These are phyloP conservation scores for Penicillium coprophilum DNA, from an alignment of 495 filamentous ascomycete genomes.

Conservation along the genomic window DNA sequence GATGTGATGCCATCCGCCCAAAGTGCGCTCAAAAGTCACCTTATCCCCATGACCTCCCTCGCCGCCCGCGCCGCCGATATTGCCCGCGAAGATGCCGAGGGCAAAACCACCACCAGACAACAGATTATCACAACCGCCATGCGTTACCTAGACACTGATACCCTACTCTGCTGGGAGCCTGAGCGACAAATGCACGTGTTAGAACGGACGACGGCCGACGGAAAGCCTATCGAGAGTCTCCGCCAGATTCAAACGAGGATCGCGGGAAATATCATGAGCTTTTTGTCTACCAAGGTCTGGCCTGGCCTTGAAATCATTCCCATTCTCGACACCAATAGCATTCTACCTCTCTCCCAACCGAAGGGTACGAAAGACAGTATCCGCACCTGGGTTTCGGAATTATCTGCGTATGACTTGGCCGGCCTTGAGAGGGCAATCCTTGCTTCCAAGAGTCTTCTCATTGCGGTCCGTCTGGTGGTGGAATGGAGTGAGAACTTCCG, in stretches of 20 bases:
- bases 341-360: conserved; percentile 69
- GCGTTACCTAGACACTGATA: conserved; percentile 89
- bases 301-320: conserved; percentile 75
- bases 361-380: conserved; percentile 72
- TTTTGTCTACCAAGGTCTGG: conserved; percentile 75
- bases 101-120: conserved; percentile 44
- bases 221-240: conserved; percentile 51
- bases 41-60: conserved; percentile 88
- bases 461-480: conserved; percentile 70
- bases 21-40: conserved; percentile 73
- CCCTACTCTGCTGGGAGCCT: conserved; percentile 88
- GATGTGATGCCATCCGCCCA: conserved; percentile 74
- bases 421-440: conserved; percentile 80
- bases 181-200: conserved; percentile 41
- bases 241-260: conserved; percentile 68
- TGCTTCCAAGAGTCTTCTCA: conserved; percentile 81
- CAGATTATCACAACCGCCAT: conserved; percentile 66
- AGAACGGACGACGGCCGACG: conserved; percentile 29
- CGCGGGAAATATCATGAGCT: conserved; percentile 65
- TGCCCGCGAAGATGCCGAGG: conserved; percentile 59
- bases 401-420: conserved; percentile 76
- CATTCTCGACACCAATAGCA: conserved; percentile 68
- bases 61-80: conserved; percentile 79
- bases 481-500: conserved; percentile 84
- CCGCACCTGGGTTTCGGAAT: conserved; percentile 69